Conservation (phyloP, 73 alveolate genomes). For the Blepharisma japonicum region DNA sequence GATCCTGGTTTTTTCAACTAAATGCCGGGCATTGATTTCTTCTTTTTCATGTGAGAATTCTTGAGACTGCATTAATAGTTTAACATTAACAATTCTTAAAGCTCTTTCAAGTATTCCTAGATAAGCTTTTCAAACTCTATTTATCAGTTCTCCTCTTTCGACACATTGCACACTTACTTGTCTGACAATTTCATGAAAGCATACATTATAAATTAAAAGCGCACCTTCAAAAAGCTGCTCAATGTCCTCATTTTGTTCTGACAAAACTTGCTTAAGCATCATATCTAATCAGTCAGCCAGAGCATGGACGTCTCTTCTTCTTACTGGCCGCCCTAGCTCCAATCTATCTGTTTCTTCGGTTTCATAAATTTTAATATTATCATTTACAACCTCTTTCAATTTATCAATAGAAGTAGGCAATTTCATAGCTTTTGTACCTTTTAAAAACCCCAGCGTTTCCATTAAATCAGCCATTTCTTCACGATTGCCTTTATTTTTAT, state of each 20-base stretch:
- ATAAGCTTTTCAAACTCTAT: slow-evolving; percentile 19
- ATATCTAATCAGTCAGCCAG: slow-evolving; percentile 10
- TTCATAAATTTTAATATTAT: background rate
- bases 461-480: background rate
- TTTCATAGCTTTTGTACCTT: background rate
- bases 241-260: slow-evolving; percentile 1
- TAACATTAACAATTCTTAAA: background rate
- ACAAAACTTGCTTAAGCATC: slow-evolving; percentile 12
- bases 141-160: slow-evolving; percentile 18
- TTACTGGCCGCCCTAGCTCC: background rate
- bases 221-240: background rate
- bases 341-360: background rate
- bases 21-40: background rate
- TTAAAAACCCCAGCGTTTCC: background rate
- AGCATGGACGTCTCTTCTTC: background rate
- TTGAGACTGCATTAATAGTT: background rate
- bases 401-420: background rate
- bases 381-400: background rate
- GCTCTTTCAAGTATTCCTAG: slow-evolving; percentile 24
- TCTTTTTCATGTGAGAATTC: slow-evolving; percentile 3
- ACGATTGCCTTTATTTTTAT: background rate
- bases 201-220: background rate
- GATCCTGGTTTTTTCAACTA: background rate
- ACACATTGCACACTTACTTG: slow-evolving; percentile 30
- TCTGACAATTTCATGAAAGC: slow-evolving; percentile 20